These are phyloP conservation scores for Fusarium heterosporum DNA, from an alignment of 2,329 filamentous ascomycete species.

Conservation along the genomic window DNA sequence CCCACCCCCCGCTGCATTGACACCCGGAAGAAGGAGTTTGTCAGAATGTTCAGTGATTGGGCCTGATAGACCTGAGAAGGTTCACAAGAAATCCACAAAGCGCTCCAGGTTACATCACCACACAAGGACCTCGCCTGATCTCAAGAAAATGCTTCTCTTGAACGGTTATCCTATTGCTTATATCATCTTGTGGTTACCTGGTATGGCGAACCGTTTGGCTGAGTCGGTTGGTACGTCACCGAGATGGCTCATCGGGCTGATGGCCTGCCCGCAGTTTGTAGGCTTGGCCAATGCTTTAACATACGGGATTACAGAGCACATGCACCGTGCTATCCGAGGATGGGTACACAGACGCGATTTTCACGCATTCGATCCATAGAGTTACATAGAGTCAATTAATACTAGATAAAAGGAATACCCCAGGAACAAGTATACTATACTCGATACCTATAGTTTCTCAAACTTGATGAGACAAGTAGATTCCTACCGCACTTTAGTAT, in stretches of 20 bases:
- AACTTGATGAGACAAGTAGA: constrained; percentile 39
- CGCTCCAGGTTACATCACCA: background rate
- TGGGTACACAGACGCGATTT: constrained; percentile 3
- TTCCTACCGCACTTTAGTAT: constrained; percentile 3
- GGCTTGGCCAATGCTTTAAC: background rate
- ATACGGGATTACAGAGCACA: constrained; percentile 3
- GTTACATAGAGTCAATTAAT: no score
- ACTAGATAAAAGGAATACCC: no score
- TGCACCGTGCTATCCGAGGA: background rate
- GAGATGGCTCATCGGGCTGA: background rate
- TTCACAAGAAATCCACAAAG: no score
- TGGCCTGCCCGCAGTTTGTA: background rate
- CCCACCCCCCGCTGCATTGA: background rate
- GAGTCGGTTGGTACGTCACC: background rate
- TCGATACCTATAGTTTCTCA: background rate
- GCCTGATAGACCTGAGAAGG: no score
- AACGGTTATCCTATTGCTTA: background rate
- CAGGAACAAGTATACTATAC: background rate
- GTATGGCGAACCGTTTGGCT: constrained; percentile 1
- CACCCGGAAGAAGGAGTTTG: no score
- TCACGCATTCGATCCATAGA: background rate
- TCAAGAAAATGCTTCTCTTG: background rate
- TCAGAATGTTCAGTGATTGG: no score
- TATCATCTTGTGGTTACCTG: background rate
- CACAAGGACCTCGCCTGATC: background rate